Conservation (phyloP, 2,329 filamentous ascomycete genomes). For the Pezicula rhizophila region DNA sequence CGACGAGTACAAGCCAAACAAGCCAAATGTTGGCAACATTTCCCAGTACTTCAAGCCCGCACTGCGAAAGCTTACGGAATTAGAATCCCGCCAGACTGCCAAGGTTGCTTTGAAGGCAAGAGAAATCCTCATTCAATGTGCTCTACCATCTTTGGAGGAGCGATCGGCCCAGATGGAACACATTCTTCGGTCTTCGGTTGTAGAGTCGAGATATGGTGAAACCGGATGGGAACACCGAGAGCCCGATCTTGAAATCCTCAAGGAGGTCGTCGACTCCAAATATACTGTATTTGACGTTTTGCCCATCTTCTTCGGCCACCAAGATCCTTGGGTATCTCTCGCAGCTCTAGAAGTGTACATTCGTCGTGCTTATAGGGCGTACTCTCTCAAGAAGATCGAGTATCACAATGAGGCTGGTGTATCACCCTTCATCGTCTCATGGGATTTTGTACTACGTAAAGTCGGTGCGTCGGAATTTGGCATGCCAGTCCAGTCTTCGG, state of each 20-base stretch:
- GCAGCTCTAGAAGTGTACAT: slow-evolving; percentile 95
- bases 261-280: slow-evolving; percentile 97
- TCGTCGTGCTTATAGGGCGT: slow-evolving; percentile 93
- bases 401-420: slow-evolving; percentile 72
- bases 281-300: slow-evolving; percentile 97
- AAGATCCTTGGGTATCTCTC: slow-evolving; percentile 88
- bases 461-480: slow-evolving; percentile 88
- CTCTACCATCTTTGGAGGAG: slow-evolving; percentile 92
- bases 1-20: slow-evolving; percentile 92
- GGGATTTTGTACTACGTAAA: slow-evolving; percentile 95
- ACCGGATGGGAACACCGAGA: slow-evolving; percentile 94
- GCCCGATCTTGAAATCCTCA: slow-evolving; percentile 83
- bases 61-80: slow-evolving; percentile 81
- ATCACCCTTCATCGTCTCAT: slow-evolving; percentile 74
- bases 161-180: slow-evolving; percentile 96
- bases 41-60: slow-evolving; percentile 79
- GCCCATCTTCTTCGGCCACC: slow-evolving; percentile 89
- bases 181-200: slow-evolving; percentile 89
- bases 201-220: slow-evolving; percentile 96
- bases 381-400: slow-evolving; percentile 81
- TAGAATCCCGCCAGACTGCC: slow-evolving; percentile 75
- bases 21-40: slow-evolving; percentile 81
- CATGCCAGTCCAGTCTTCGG: slow-evolving; percentile 69
- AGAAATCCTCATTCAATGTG: slow-evolving; percentile 95
- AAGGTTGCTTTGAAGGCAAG: slow-evolving; percentile 97